Conservation (phyloP, 2,329 filamentous ascomycete genomes). For the Thelonectria discophora region DNA sequence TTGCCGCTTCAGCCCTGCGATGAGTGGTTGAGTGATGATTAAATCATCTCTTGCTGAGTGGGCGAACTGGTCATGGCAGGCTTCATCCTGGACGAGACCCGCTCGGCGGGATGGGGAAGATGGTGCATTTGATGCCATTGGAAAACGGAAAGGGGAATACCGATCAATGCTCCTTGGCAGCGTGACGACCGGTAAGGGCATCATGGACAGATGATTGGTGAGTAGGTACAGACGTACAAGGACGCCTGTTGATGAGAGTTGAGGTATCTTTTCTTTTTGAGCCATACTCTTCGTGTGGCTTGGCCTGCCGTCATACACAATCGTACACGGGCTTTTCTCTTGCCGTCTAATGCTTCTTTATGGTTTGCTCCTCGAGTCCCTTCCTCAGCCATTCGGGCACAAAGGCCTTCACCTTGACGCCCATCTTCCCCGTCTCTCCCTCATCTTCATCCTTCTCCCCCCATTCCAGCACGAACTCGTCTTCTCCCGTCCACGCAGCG, state of each 20-base stretch:
- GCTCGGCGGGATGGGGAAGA: neutral
- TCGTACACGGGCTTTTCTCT: neutral
- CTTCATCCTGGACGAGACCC: neutral
- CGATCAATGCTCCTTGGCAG: neutral
- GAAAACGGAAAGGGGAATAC: too few relatives aligned
- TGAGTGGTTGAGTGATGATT: neutral
- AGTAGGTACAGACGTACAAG: too few relatives aligned
- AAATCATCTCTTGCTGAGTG: neutral
- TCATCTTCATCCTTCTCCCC: conserved; percentile 51
- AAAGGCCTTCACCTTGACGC: conserved; percentile 76
- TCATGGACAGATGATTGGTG: neutral
- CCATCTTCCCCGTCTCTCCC: conserved; percentile 18
- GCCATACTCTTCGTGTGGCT: neutral
- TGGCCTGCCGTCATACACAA: neutral
- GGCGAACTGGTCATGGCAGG: neutral
- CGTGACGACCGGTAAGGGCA: neutral
- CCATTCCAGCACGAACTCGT: conserved; percentile 70
- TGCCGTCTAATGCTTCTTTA: conserved; percentile 29
- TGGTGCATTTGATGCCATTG: neutral
- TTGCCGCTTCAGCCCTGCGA: conserved; percentile 1
- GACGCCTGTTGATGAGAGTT: conserved; percentile 6
- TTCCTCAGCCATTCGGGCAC: conserved; percentile 78
- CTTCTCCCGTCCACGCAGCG: conserved; percentile 65
- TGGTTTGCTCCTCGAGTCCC: conserved; percentile 46
- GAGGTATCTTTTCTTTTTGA: conserved; percentile 24